Base-by-base conservation (phyloP, 257 asterid species). In the Petunia axillaris region DNA sequence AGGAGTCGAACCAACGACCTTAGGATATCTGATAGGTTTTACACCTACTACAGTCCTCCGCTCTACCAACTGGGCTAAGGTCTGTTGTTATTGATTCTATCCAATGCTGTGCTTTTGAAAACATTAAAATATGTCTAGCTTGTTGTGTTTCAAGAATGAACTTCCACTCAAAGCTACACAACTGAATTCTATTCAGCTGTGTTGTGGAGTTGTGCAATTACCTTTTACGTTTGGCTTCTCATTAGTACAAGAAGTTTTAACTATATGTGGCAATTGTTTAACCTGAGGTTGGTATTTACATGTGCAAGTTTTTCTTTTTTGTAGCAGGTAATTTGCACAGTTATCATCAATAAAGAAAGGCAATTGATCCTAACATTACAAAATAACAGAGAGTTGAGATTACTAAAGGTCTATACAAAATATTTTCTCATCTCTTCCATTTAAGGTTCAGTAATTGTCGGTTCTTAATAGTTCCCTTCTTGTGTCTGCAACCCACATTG, bases 261-360 rank as follows among this genome's bases (percentile, higher is more conserved):
- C 25, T 25, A 25, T 25, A 25, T 25, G 78, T 25, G 25, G 25
- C 25, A 25, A 4, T 8, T 40, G 73, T 43, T 77, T 5, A 58
- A 57, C 73, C 15, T 59, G 25, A 25, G 25, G 67, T 3, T 80
- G 9, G n/a, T 66, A 53, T 13, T 25, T 25, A 25, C 25, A 43
- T 11, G 4, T 75, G 25, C 41, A 37, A 71, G 5, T 52, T 38
- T 71, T 55, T 63, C 10, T 83, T 63, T n/a, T 38, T 84, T 7
- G 95, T 88, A 25, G 77, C 76, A 94, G 98, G 91, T 86, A 11
- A 94, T 94, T 97, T 91, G 97, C 58, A 81, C 87, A 14, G 97
- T 71, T 86, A 91, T 71, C 85, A 84, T 36, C 90, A 90, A 87
- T 93, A 93, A 84, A 84, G 89, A 68, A 90, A 84, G 80, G 93